Conservation (phyloP, 495 filamentous ascomycete genomes). For the Tuber microsphaerosporum region DNA sequence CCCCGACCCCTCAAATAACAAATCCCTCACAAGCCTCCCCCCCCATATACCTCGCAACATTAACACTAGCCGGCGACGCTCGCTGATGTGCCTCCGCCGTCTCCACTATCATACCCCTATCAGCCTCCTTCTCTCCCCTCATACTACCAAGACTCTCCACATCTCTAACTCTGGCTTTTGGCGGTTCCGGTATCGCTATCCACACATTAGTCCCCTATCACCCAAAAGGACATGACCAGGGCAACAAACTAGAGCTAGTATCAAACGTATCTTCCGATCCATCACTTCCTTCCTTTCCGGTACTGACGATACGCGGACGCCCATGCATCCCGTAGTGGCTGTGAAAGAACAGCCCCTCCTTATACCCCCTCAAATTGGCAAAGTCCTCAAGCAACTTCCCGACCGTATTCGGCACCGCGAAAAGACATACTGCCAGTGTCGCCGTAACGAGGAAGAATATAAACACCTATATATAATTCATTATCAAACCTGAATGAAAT, state of each 20-base stretch:
- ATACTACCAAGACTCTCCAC: not conserved
- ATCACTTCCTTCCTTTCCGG: not conserved
- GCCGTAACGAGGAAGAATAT: constrained; percentile 19
- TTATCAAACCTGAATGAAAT: not conserved
- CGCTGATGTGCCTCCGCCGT: constrained; percentile 19
- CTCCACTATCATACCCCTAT: not conserved
- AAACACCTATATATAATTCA: constrained; percentile 10
- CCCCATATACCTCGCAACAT: constrained; percentile 17
- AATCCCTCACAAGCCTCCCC: not conserved
- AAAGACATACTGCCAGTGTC: constrained; percentile 13
- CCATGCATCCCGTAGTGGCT: not conserved
- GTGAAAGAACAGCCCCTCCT: constrained; percentile 13
- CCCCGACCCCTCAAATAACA: constrained; percentile 5
- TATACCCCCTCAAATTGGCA: constrained; percentile 17
- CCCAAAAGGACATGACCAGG: not conserved
- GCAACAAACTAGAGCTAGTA: not conserved
- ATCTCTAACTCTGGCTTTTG: not conserved
- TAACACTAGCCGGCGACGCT: constrained; percentile 15
- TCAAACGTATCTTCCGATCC: not conserved
- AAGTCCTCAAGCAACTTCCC: constrained; percentile 23
- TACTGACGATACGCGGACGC: not conserved
- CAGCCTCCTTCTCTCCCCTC: not conserved
- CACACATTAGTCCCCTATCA: not conserved
- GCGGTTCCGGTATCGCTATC: constrained; percentile 1
- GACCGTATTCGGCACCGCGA: constrained; percentile 25